Percentiles rank a stretch among this genome's conserved stretches.
These are phyloP conservation scores for Gaeumannomyces sp. DNA, from an alignment of 2,329 filamentous ascomycete genomes.

Conservation along the genomic window DNA sequence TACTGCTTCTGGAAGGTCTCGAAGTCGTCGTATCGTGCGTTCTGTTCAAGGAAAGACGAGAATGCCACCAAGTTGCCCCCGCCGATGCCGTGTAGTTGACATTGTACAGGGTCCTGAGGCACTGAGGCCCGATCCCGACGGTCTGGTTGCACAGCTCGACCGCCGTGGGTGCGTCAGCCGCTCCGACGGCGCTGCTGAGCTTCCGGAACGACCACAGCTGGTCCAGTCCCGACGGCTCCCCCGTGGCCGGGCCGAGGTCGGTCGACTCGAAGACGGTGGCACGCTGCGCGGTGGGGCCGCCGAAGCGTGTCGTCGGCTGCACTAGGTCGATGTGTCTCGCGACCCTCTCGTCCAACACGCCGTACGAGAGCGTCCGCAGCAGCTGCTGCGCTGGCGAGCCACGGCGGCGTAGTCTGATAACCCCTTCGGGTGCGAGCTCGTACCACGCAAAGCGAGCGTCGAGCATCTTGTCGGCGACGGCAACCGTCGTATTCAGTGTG, in stretches of 20 bases:
- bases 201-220: slow-evolving; percentile 13
- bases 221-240: neutral
- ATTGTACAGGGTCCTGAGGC: slow-evolving; percentile 43
- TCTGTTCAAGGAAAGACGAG: slow-evolving; percentile 40
- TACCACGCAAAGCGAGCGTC: slow-evolving; percentile 53
- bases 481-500: slow-evolving; percentile 46
- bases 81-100: slow-evolving; percentile 31
- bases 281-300: slow-evolving; percentile 37
- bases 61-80: slow-evolving; percentile 29
- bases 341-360: slow-evolving; percentile 47
- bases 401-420: too few species aligned
- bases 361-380: slow-evolving; percentile 52
- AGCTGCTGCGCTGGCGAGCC: slow-evolving; percentile 20
- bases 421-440: slow-evolving; percentile 28
- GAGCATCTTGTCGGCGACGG: slow-evolving; percentile 48
- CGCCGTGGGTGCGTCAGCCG: slow-evolving; percentile 17
- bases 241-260: slow-evolving; percentile 19
- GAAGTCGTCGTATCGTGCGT: slow-evolving; percentile 43
- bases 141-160: slow-evolving; percentile 28
- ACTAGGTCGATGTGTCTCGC: slow-evolving; percentile 53
- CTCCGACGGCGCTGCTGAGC: slow-evolving; percentile 8
- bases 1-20: slow-evolving; percentile 42
- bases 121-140: slow-evolving; percentile 36
- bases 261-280: slow-evolving; percentile 32
- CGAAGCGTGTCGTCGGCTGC: slow-evolving; percentile 60